Evolutionary conservation across 345 rosid species (phyloP).

Genomic region (Sonneratia alba): DNA sequence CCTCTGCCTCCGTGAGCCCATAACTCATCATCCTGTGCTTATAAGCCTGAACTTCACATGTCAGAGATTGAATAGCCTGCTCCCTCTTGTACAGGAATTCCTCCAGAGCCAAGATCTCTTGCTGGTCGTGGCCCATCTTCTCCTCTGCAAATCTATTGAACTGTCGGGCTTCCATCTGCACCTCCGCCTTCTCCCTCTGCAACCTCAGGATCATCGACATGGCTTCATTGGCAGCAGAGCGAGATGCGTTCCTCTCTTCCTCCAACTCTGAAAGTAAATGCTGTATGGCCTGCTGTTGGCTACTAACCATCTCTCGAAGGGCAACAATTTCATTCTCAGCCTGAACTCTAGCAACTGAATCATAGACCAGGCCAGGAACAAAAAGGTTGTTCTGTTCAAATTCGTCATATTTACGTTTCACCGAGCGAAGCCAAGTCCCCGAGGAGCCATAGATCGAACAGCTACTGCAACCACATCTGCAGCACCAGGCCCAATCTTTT

Average conservation of each 20-base stretch:
- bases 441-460: slow-evolving; percentile 21
- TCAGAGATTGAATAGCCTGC: slow-evolving; percentile 67
- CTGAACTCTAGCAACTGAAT: slow-evolving; percentile 52
- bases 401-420: slow-evolving; percentile 62
- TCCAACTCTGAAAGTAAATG: slow-evolving; percentile 63
- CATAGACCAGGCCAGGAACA: slow-evolving; percentile 43
- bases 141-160: slow-evolving; percentile 83
- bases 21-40: slow-evolving; percentile 92
- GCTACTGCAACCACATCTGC: slow-evolving; percentile 52
- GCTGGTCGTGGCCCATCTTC: slow-evolving; percentile 90
- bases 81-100: slow-evolving; percentile 82
- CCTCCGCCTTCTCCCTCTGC: slow-evolving; percentile 93
- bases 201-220: slow-evolving; percentile 94
- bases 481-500: slow-evolving; percentile 31
- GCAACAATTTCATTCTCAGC: slow-evolving; percentile 69
- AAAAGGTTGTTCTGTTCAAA: slow-evolving; percentile 38
- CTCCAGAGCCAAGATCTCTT: slow-evolving; percentile 57
- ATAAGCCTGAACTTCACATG: slow-evolving; percentile 74
- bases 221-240: slow-evolving; percentile 86
- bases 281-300: slow-evolving; percentile 68
- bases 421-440: slow-evolving; percentile 51
- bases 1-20: slow-evolving; percentile 61
- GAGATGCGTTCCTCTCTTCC: slow-evolving; percentile 87
- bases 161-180: slow-evolving; percentile 84
- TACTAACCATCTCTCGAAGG: slow-evolving; percentile 60